phyloP scores from a whole-genome alignment of 140 eudicot genomes.

The Erigeron philadelphicus region DNA sequence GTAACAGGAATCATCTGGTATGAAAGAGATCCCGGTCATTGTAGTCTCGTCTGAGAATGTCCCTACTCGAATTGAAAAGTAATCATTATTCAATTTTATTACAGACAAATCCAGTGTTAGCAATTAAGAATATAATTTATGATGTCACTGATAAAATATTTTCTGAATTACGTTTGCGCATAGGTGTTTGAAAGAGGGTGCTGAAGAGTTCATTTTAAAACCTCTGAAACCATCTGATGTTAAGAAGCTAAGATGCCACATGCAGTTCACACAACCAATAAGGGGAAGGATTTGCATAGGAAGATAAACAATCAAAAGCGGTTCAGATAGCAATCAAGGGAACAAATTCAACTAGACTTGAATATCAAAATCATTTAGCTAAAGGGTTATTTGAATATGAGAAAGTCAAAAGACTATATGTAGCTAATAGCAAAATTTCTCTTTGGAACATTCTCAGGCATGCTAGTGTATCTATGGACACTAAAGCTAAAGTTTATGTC shows the following conservation, averaged over 20 bases:
- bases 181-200: constrained; percentile 86
- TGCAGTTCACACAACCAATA: constrained; percentile 29
- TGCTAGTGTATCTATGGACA: constrained; percentile 19
- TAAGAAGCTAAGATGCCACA: constrained; percentile 54
- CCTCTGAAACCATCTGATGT: constrained; percentile 74
- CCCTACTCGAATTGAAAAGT: constrained; percentile 66
- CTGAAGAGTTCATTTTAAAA: constrained; percentile 65
- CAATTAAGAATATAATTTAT: neutral
- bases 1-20: constrained; percentile 53
- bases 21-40: constrained; percentile 74
- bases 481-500: constrained; percentile 2
- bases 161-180: constrained; percentile 17
- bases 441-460: constrained; percentile 4
- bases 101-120: constrained; percentile 1
- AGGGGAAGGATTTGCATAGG: constrained; percentile 48
- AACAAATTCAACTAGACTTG: constrained; percentile 12
- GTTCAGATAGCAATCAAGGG: neutral
- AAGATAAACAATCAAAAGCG: constrained; percentile 22
- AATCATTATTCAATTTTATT: constrained; percentile 21
- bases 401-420: neutral
- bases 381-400: constrained; percentile 6
- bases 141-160: neutral
- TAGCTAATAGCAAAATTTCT: constrained; percentile 1
- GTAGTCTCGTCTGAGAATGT: constrained; percentile 75
- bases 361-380: constrained; percentile 13